Conservation (phyloP, 371 early-diverging fungal species). For the Lichtheimia hyalospora region DNA sequence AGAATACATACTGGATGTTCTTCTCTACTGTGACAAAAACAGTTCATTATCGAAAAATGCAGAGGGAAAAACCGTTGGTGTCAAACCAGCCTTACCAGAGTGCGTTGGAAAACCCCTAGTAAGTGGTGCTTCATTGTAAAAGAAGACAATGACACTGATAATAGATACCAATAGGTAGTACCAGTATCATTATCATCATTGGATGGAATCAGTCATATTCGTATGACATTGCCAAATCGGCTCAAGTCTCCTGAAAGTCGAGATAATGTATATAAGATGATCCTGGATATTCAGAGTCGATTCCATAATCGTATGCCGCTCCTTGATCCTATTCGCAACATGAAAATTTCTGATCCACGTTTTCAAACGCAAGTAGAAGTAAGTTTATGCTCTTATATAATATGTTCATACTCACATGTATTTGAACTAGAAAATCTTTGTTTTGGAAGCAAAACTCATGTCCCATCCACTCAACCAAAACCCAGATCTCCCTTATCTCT, state of each 20-base stretch:
- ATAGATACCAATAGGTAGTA: slow-evolving; percentile 47
- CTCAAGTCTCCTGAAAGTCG: slow-evolving; percentile 53
- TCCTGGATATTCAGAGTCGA: slow-evolving; percentile 73
- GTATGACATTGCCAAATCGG: slow-evolving; percentile 77
- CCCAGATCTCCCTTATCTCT: slow-evolving; percentile 59
- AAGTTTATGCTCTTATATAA: not conserved
- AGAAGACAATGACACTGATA: too few species aligned
- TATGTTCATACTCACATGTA: too few species aligned
- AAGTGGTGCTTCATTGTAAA: not conserved
- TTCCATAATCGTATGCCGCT: slow-evolving; percentile 77
- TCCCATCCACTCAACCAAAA: slow-evolving; percentile 57
- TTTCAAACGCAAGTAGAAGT: slow-evolving; percentile 73
- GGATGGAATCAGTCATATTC: slow-evolving; percentile 75
- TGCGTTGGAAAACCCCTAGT: slow-evolving; percentile 64
- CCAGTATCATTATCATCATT: slow-evolving; percentile 78
- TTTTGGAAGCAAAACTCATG: slow-evolving; percentile 67
- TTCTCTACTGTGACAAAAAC: slow-evolving; percentile 75
- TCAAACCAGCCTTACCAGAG: slow-evolving; percentile 62
- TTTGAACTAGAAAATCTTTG: slow-evolving; percentile 58
- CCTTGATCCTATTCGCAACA: slow-evolving; percentile 88
- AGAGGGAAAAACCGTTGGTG: slow-evolving; percentile 53
- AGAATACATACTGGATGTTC: slow-evolving; percentile 79
- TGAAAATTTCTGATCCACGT: slow-evolving; percentile 80
- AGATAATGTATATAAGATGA: slow-evolving; percentile 62
- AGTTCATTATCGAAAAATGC: slow-evolving; percentile 59